phyloP scores from a whole-genome alignment of 352 stramenopile species.

The Phytophthora crassamura region DNA sequence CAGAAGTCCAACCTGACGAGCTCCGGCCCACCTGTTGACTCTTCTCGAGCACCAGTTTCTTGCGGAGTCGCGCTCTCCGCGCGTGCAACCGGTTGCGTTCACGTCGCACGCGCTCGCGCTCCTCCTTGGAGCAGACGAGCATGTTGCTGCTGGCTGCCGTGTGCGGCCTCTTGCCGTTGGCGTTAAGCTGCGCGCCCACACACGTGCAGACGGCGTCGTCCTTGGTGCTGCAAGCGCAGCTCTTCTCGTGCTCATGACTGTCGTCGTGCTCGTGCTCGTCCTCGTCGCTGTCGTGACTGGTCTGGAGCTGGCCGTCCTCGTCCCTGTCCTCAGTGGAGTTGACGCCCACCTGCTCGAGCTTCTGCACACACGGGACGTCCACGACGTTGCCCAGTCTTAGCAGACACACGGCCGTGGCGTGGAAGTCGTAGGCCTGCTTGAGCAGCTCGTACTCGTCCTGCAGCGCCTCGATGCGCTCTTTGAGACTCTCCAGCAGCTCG shows the following conservation, averaged over 20 bases:
- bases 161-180: conserved; percentile 51
- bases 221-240: conserved; percentile 47
- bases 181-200: conserved; percentile 38
- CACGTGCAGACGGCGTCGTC: conserved; percentile 36
- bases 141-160: conserved; percentile 32
- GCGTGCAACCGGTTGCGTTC: conserved; percentile 82
- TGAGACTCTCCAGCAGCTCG: conserved; percentile 77
- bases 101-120: conserved; percentile 72
- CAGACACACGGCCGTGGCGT: conserved; percentile 73
- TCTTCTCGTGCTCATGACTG: conserved; percentile 53
- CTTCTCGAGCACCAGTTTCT: conserved; percentile 84
- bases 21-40: conserved; percentile 60
- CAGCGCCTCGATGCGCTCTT: conserved; percentile 68
- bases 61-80: conserved; percentile 72
- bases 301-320: conserved; percentile 34
- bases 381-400: conserved; percentile 52
- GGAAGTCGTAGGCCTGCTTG: conserved; percentile 81
- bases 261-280: conserved; percentile 42
- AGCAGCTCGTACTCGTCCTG: conserved; percentile 68
- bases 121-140: conserved; percentile 65
- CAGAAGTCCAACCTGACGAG: background rate
- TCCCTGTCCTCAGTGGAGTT: conserved; percentile 48
- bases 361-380: conserved; percentile 51
- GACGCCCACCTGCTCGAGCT: conserved; percentile 60
- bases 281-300: conserved; percentile 44